A percentile compares a stretch with the other conserved stretches of the same genome.
Conservation (phyloP, 2,329 filamentous ascomycete genomes). For the Coniochaeta pulveracea region DNA sequence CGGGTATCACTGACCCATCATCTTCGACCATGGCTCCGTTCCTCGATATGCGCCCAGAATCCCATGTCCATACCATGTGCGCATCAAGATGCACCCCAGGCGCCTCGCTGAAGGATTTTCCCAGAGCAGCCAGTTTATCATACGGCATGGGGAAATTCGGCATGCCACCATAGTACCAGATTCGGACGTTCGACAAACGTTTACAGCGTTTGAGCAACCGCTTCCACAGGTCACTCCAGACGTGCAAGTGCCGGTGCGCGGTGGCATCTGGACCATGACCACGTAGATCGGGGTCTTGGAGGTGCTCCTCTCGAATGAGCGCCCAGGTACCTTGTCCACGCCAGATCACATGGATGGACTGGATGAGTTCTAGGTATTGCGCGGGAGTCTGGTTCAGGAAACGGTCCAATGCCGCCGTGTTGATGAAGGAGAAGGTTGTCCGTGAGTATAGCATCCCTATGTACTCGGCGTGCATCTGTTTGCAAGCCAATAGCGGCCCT, state of each 20-base stretch:
- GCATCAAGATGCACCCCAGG: too few species aligned
- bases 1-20: too few species aligned
- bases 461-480: neutral
- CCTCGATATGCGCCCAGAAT: too few species aligned
- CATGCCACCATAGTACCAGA: conserved; percentile 1
- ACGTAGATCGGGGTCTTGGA: too few species aligned
- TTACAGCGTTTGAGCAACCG: neutral
- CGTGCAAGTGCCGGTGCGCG: neutral
- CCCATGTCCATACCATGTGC: too few species aligned
- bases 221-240: neutral
- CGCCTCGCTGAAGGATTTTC: too few species aligned
- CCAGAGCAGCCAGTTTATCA: too few species aligned
- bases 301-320: neutral
- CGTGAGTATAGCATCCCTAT: neutral
- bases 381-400: neutral
- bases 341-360: conserved; percentile 1
- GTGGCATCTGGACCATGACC: neutral
- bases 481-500: neutral
- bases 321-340: neutral
- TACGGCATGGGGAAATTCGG: conserved; percentile 1
- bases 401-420: neutral
- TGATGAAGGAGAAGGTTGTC: neutral
- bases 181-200: neutral
- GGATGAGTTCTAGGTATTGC: neutral
- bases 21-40: too few species aligned